Percentiles rank a stretch among this genome's conserved stretches.
phyloP scores from a whole-genome alignment of 495 filamentous ascomycete species.

The Elasticomyces elasticus region DNA sequence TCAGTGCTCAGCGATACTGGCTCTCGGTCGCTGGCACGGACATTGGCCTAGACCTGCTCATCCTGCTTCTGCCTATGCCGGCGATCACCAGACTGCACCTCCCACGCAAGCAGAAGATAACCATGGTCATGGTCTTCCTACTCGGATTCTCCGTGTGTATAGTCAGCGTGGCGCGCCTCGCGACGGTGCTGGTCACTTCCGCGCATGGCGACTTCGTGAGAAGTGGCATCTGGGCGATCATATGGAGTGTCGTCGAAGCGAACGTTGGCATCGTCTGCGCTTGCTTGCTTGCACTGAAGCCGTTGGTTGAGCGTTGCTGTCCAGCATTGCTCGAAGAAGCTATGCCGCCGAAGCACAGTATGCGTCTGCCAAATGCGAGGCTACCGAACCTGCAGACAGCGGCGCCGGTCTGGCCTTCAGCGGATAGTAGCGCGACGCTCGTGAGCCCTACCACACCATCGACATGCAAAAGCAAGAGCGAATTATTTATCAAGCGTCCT shows the following conservation, averaged over 20 bases:
- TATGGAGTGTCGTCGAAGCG: conserved; percentile 30
- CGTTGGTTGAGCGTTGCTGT: conserved; percentile 24
- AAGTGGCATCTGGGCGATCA: conserved; percentile 24
- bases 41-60: conserved; percentile 24
- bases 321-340: conserved; percentile 21
- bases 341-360: conserved; percentile 11
- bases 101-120: conserved; percentile 36
- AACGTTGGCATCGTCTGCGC: conserved; percentile 35
- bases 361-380: conserved; percentile 6
- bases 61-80: conserved; percentile 29
- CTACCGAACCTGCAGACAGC: neutral
- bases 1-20: conserved; percentile 24
- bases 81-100: conserved; percentile 23
- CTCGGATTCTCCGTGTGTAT: conserved; percentile 39
- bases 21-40: conserved; percentile 21
- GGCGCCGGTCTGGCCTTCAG: neutral
- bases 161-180: conserved; percentile 19
- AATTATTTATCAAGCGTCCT: neutral
- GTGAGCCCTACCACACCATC: neutral
- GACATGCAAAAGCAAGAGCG: neutral
- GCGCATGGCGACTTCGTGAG: conserved; percentile 5
- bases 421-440: neutral
- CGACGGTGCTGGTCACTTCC: conserved; percentile 2
- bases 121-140: conserved; percentile 44
- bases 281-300: conserved; percentile 29